A percentile compares a stretch with the other conserved stretches of the same genome.
Conservation (phyloP, 2,329 filamentous ascomycete species). For the Colletotrichum tofieldiae region DNA sequence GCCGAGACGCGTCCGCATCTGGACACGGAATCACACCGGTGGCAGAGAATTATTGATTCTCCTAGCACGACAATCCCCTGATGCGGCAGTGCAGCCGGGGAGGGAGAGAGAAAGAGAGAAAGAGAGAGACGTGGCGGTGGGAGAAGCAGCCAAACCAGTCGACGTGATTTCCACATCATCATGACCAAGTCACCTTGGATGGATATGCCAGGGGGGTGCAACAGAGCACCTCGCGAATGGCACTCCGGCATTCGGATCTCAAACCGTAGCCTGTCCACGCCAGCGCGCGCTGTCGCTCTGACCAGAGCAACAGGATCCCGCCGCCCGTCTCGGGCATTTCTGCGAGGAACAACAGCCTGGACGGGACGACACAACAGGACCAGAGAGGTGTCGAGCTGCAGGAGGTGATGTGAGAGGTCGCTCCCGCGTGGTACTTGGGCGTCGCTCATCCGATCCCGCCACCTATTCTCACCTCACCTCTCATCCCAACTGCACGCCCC, state of each 20-base stretch:
- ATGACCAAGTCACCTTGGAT: constrained; percentile 1
- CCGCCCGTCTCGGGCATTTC: constrained; percentile 39
- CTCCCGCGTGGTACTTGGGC: background rate
- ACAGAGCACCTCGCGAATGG: constrained; percentile 1
- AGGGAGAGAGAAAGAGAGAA: background rate
- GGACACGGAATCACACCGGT: constrained; percentile 21
- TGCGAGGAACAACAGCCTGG: constrained; percentile 3
- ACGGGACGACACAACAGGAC: constrained; percentile 6
- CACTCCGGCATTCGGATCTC: background rate
- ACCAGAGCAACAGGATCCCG: constrained; percentile 1
- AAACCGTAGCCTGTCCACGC: background rate
- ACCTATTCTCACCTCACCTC: background rate
- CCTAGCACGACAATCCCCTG: background rate
- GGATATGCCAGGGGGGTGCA: background rate
- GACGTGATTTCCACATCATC: constrained; percentile 33
- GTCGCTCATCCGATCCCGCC: background rate
- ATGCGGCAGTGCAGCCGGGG: constrained; percentile 1
- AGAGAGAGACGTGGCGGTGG: constrained; percentile 9
- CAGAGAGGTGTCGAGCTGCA: constrained; percentile 1
- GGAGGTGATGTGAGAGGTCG: background rate
- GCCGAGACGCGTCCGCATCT: constrained; percentile 18
- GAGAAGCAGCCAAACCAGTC: constrained; percentile 7
- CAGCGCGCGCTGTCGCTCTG: background rate
- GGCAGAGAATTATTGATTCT: constrained; percentile 9
- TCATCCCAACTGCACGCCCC: constrained; percentile 15